Evolutionary conservation across 495 filamentous ascomycete species (phyloP).

Genomic region (Bathelium albidoporum): DNA sequence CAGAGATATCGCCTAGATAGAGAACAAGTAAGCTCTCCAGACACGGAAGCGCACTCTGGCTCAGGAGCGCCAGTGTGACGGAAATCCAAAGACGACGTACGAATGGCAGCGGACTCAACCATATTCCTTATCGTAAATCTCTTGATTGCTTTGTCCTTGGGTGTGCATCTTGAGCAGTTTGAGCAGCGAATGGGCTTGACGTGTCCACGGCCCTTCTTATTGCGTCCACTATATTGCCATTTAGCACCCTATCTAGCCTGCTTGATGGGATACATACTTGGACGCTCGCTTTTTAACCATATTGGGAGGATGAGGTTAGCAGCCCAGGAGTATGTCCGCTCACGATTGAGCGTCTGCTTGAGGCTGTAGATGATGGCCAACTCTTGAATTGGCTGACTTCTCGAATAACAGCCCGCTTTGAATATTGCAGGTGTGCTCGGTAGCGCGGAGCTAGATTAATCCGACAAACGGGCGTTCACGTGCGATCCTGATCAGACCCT

Average conservation of each 20-base stretch:
- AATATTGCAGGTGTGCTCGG: constrained; percentile 2
- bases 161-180: constrained; percentile 99
- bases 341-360: not conserved
- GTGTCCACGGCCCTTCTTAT: constrained; percentile 99
- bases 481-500: not conserved
- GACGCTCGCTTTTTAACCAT: constrained; percentile 99
- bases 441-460: not conserved
- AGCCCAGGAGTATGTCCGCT: not conserved
- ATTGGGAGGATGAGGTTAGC: constrained; percentile 43
- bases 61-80: not conserved
- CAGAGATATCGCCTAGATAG: constrained; percentile 98
- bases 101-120: constrained; percentile 98
- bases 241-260: constrained; percentile 20
- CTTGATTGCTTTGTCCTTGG: constrained; percentile 99
- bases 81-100: constrained; percentile 58
- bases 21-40: not conserved
- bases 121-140: constrained; percentile 99
- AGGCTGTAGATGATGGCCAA: not conserved
- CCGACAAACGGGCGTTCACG: not conserved
- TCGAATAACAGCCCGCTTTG: not conserved
- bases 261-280: constrained; percentile 53
- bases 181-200: constrained; percentile 99
- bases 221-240: constrained; percentile 67
- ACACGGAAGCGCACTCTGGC: not conserved
- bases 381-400: no score